Base-by-base conservation (phyloP, 108 stramenopile genomes). In the Chaetoceros muelleri region DNA sequence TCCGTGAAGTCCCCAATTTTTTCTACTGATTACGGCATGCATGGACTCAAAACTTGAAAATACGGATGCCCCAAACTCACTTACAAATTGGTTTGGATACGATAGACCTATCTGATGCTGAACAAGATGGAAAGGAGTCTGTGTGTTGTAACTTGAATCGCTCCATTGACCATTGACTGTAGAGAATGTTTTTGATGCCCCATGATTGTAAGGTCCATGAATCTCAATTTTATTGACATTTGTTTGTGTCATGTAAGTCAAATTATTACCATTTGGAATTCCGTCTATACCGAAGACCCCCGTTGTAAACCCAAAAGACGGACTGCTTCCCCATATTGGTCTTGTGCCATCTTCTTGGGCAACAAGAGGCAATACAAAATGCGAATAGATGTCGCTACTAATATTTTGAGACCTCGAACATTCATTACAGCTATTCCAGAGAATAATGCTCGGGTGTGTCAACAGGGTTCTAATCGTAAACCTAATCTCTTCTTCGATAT, bases 351-450 rank as follows among this genome's bases (percentile, higher is more conserved):
- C 77, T 57, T 73, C 73, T 34, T 65, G 48, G n/a, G 67, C 66
- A 26, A 81, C 75, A 18, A 46, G 49, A 31, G 50, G 19, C 66
- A 81, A 62, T 10, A 71, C 76, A 19, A 68, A 70, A 57, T 81
- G 76, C 1, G 65, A 55, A 19, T 67, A 49, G 0, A 48, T 56
- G 0, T 46, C 59, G 1, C 74, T 67, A 16, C 48, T 10, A n/a
- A n/a, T n/a, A n/a, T n/a, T n/a, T n/a, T n/a, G n/a, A n/a, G n/a
- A n/a, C n/a, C n/a, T n/a, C n/a, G n/a, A n/a, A 44, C 78, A 79
- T 48, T 82, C 81, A 58, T 82, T 82, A 57, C 78, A 79, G 13
- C 74, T 73, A 74, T 69, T 64, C 77, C 77, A 82, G 7, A 82
- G 48, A 19, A 74, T 74, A 28, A 82, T 74, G 28, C 55, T 52